A percentile compares a stretch with the other conserved stretches of the same genome.
These are phyloP conservation scores for Lactifluus subvellereus DNA, from an alignment of 768 basidiomycete genomes.

Conservation along the genomic window DNA sequence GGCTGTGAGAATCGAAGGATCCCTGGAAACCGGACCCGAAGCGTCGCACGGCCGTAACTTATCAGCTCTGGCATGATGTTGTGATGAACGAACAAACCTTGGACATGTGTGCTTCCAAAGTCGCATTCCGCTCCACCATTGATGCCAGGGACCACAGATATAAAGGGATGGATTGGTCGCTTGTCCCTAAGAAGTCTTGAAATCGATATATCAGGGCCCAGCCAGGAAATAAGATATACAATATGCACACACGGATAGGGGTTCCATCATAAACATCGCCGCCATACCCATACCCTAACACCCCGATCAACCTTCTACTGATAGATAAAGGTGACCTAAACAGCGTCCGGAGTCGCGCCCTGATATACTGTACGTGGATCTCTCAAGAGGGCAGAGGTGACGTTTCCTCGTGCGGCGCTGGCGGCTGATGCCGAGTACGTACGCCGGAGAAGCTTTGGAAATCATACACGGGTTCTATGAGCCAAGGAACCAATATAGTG, in stretches of 20 bases:
- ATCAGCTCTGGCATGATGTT: constrained; percentile 19
- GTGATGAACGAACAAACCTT: constrained; percentile 21
- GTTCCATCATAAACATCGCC: not conserved
- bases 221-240: not conserved
- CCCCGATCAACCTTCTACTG: not conserved
- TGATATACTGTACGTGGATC: not conserved
- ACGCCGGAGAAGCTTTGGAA: not conserved
- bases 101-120: constrained; percentile 1
- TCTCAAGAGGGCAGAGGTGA: not conserved
- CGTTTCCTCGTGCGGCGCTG: not conserved
- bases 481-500: not conserved
- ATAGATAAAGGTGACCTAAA: not conserved
- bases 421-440: not conserved
- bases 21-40: not conserved
- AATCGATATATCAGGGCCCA: not conserved
- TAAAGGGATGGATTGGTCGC: not conserved
- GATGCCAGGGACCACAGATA: not conserved
- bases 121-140: not conserved
- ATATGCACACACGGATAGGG: not conserved
- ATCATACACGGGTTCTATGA: not conserved
- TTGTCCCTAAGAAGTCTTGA: not conserved
- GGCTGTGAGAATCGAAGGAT: constrained; percentile 8
- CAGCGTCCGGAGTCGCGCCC: not conserved
- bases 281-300: not conserved
- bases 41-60: constrained; percentile 3